These are phyloP conservation scores for Sporothrix mexicana DNA, from an alignment of 2,329 filamentous ascomycete species.

Conservation along the genomic window DNA sequence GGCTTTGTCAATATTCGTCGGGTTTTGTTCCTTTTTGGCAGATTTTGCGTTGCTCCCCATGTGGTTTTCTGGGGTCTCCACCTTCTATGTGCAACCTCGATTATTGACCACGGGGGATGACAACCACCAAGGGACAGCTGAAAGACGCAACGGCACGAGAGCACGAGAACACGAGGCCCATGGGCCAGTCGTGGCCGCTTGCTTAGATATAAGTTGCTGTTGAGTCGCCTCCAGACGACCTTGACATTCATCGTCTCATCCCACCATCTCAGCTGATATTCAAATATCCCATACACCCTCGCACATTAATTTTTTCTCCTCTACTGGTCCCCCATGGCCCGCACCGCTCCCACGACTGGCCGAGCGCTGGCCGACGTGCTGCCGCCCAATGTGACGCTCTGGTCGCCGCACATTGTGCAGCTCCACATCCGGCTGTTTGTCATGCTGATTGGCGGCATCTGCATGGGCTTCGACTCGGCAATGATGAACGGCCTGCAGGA, in stretches of 20 bases:
- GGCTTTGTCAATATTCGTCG: no score
- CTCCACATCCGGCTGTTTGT: constrained; percentile 29
- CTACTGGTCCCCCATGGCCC: no score
- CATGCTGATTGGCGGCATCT: background rate
- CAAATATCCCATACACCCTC: no score
- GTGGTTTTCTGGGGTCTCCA: background rate
- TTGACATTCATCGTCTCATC: no score
- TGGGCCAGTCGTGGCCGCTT: background rate
- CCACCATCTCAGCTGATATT: no score
- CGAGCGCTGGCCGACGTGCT: constrained; percentile 37
- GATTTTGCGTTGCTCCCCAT: background rate
- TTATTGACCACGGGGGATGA: no score
- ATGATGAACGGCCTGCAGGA: constrained; percentile 49
- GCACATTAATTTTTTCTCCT: no score
- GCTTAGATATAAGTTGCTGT: background rate
- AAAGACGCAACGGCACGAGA: no score
- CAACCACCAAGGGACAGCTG: no score
- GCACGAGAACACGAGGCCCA: background rate
- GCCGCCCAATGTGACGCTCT: constrained; percentile 23
- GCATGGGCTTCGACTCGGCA: background rate
- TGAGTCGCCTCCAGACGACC: background rate
- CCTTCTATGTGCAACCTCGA: no score
- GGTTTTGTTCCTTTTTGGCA: background rate
- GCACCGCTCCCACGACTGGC: constrained; percentile 40
- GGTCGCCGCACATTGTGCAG: constrained; percentile 32